phyloP scores from a whole-genome alignment of 345 rosid genomes.

The Draba incana region DNA sequence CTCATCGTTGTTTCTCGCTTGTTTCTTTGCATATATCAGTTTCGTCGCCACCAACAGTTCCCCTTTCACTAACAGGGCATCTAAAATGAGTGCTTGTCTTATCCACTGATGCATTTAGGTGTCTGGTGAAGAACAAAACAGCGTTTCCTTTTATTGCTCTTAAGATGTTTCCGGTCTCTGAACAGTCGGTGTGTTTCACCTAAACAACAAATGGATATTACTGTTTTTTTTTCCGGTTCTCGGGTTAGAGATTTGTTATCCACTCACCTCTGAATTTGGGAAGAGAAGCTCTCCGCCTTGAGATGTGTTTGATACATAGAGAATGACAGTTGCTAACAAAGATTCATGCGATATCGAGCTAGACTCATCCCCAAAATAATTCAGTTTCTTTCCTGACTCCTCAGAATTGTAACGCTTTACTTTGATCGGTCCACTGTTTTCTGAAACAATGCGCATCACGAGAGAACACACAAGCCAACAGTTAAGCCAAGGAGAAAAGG shows the following conservation, averaged over 20 bases:
- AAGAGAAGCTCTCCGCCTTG: slow-evolving; percentile 79
- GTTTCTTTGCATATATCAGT: slow-evolving; percentile 51
- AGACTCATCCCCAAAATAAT: slow-evolving; percentile 58
- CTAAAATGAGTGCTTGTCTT: slow-evolving; percentile 65
- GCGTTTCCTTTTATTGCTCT: slow-evolving; percentile 83
- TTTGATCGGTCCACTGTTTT: slow-evolving; percentile 56
- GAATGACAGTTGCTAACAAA: slow-evolving; percentile 69
- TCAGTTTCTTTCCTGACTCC: slow-evolving; percentile 46
- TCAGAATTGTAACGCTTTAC: slow-evolving; percentile 57
- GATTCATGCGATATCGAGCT: slow-evolving; percentile 39
- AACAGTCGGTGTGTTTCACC: slow-evolving; percentile 57
- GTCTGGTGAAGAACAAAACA: slow-evolving; percentile 68
- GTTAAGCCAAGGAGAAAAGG: neutral
- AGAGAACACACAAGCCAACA: slow-evolving; percentile 11
- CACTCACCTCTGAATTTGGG: slow-evolving; percentile 67
- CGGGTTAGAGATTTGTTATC: neutral
- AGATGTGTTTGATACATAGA: slow-evolving; percentile 73
- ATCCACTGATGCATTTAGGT: slow-evolving; percentile 55
- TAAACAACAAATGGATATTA: slow-evolving; percentile 28
- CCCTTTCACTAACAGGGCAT: slow-evolving; percentile 81
- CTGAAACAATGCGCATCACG: slow-evolving; percentile 44
- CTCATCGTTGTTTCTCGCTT: slow-evolving; percentile 30
- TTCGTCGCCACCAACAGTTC: slow-evolving; percentile 76
- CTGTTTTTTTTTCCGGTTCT: neutral
- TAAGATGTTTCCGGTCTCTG: slow-evolving; percentile 46